Conservation (phyloP, 805 yeast genomes). For the Teunomyces pallodes region DNA sequence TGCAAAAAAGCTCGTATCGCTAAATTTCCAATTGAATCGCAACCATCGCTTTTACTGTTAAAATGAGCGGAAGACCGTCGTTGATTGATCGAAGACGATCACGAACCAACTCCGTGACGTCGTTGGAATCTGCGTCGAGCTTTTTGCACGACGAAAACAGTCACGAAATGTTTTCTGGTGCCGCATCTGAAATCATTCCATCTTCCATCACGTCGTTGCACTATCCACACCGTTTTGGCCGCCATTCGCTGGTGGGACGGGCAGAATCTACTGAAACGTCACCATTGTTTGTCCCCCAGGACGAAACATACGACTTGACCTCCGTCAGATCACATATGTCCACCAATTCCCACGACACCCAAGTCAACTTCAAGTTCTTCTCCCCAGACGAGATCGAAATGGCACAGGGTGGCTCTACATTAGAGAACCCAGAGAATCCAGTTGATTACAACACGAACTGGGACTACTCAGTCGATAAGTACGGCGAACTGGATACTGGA, state of each 20-base stretch:
- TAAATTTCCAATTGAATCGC: too few species aligned
- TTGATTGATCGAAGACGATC: constrained; percentile 22
- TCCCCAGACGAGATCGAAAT: constrained; percentile 76
- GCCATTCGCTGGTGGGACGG: too few species aligned
- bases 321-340: constrained; percentile 37
- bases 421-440: constrained; percentile 53
- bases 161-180: constrained; percentile 75
- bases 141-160: constrained; percentile 53
- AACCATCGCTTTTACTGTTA: background rate
- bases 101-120: constrained; percentile 32
- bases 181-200: constrained; percentile 71
- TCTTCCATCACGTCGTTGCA: constrained; percentile 77
- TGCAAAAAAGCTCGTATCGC: too few species aligned
- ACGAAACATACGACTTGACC: constrained; percentile 27
- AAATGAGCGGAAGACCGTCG: constrained; percentile 3
- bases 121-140: constrained; percentile 27
- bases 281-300: constrained; percentile 29
- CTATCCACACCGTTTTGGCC: constrained; percentile 55
- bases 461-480: constrained; percentile 59
- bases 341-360: constrained; percentile 34
- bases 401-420: constrained; percentile 85
- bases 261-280: constrained; percentile 28
- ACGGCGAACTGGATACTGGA: constrained; percentile 22
- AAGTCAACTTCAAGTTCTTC: constrained; percentile 69
- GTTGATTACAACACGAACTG: constrained; percentile 75